A percentile compares a stretch with the other conserved stretches of the same genome.
phyloP scores from a whole-genome alignment of 495 filamentous ascomycete genomes.

The Oleoguttula mirabilis region DNA sequence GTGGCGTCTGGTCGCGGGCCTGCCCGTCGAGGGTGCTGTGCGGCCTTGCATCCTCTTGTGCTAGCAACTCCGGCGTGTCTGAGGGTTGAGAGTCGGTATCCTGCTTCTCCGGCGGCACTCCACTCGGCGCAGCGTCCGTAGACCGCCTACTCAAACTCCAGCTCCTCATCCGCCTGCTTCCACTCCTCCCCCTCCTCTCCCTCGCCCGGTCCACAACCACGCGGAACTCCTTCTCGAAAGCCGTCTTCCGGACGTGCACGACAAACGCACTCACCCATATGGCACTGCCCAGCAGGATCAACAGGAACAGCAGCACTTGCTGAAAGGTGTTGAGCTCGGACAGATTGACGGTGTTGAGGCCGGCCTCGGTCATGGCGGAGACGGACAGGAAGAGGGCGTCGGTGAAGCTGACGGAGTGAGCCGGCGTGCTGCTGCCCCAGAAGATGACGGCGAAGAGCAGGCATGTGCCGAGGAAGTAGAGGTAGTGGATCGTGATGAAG shows the following conservation, averaged over 20 bases:
- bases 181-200: slow-evolving; percentile 20
- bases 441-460: slow-evolving; percentile 60
- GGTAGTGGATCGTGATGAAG: slow-evolving; percentile 58
- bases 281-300: slow-evolving; percentile 61
- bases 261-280: slow-evolving; percentile 55
- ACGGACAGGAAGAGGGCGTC: slow-evolving; percentile 67
- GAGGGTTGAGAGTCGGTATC: background rate
- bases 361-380: slow-evolving; percentile 70
- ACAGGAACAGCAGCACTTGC: slow-evolving; percentile 58
- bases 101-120: background rate
- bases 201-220: slow-evolving; percentile 42
- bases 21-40: background rate
- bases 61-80: background rate
- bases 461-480: slow-evolving; percentile 59
- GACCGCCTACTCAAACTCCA: slow-evolving; percentile 2
- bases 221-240: slow-evolving; percentile 57
- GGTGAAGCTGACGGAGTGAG: slow-evolving; percentile 50
- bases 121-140: background rate
- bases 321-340: slow-evolving; percentile 68
- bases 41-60: background rate
- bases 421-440: slow-evolving; percentile 53
- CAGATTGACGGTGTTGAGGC: slow-evolving; percentile 41
- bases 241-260: slow-evolving; percentile 52
- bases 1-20: slow-evolving; percentile 7
- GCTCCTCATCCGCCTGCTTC: slow-evolving; percentile 3